A percentile compares a stretch with the other conserved stretches of the same genome.
Evolutionary conservation across 768 basidiomycete species (phyloP).

Genomic region (Leccinum subtestaceum): DNA sequence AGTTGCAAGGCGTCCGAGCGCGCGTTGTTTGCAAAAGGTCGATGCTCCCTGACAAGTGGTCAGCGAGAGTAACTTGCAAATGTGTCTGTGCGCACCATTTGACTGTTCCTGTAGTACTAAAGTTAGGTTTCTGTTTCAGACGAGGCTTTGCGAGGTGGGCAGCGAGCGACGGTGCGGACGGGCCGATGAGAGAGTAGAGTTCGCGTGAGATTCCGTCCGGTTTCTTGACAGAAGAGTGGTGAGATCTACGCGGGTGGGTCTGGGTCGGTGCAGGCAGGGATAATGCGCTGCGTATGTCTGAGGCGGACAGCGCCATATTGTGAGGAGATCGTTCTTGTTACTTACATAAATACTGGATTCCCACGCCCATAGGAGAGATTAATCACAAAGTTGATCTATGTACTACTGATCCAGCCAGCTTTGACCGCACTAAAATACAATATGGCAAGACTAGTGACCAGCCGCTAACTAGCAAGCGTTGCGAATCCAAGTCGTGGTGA

Average conservation of each 20-base stretch:
- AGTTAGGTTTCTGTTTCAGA: conserved; percentile 82
- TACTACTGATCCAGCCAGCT: no score
- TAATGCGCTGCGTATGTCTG: conserved; percentile 83
- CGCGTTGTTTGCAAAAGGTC: conserved; percentile 69
- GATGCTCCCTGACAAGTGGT: conserved; percentile 61
- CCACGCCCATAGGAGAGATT: no score
- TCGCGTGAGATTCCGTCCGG: conserved; percentile 92
- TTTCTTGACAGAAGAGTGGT: conserved; percentile 47
- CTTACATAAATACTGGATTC: no score
- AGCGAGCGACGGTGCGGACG: conserved; percentile 82
- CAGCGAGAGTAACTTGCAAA: background rate
- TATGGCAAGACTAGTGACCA: no score
- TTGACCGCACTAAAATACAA: no score
- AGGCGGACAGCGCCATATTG: conserved; percentile 64
- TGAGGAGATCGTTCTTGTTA: no score
- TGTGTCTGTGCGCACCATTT: conserved; percentile 56
- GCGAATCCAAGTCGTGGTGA: no score
- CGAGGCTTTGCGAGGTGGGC: conserved; percentile 78
- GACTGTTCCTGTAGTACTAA: conserved; percentile 56
- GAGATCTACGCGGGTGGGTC: conserved; percentile 45
- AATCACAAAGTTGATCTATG: no score
- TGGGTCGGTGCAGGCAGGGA: conserved; percentile 45
- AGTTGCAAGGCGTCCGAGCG: conserved; percentile 67
- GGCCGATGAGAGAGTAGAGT: conserved; percentile 92
- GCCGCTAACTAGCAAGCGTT: no score